phyloP scores from a whole-genome alignment of 208 protist genomes.

The Tetramitus jugosus region DNA sequence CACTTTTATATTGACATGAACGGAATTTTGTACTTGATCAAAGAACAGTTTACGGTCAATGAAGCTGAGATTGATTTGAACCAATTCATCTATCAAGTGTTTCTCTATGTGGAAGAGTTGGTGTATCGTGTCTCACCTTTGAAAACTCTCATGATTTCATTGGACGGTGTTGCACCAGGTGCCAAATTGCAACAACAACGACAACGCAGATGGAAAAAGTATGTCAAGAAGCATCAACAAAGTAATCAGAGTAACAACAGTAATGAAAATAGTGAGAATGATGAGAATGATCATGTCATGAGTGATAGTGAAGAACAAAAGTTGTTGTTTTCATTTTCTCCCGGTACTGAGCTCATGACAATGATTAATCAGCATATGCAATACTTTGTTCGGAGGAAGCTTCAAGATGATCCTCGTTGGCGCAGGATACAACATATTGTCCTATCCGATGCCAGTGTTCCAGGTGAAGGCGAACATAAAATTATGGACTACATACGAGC shows the following conservation, averaged over 20 bases:
- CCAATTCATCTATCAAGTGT: conserved; percentile 54
- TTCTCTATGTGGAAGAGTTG: conserved; percentile 60
- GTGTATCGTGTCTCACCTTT: conserved; percentile 75
- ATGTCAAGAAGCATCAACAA: not conserved
- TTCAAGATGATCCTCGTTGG: conserved; percentile 24
- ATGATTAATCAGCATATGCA: conserved; percentile 38
- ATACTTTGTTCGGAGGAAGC: conserved; percentile 24
- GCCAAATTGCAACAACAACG: conserved; percentile 99
- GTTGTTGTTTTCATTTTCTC: conserved; percentile 56
- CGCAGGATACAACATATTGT: conserved; percentile 15
- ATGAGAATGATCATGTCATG: too few relatives aligned
- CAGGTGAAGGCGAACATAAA: conserved; percentile 99
- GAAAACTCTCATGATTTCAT: conserved; percentile 88
- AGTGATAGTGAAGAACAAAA: conserved; percentile 12
- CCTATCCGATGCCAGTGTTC: conserved; percentile 80
- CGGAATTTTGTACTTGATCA: conserved; percentile 82
- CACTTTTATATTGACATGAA: conserved; percentile 94
- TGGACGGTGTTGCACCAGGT: conserved; percentile 91
- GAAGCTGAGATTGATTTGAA: not conserved
- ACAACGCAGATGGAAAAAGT: conserved; percentile 75
- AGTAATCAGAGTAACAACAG: not conserved
- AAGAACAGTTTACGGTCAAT: conserved; percentile 19
- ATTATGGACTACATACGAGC: conserved; percentile 97
- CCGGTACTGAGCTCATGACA: conserved; percentile 83
- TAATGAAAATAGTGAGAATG: conserved; percentile 19